Percentiles rank a stretch among this genome's conserved stretches.
These are phyloP conservation scores for Sporobolomyces phaffii DNA, from an alignment of 768 basidiomycete species.

Conservation along the genomic window DNA sequence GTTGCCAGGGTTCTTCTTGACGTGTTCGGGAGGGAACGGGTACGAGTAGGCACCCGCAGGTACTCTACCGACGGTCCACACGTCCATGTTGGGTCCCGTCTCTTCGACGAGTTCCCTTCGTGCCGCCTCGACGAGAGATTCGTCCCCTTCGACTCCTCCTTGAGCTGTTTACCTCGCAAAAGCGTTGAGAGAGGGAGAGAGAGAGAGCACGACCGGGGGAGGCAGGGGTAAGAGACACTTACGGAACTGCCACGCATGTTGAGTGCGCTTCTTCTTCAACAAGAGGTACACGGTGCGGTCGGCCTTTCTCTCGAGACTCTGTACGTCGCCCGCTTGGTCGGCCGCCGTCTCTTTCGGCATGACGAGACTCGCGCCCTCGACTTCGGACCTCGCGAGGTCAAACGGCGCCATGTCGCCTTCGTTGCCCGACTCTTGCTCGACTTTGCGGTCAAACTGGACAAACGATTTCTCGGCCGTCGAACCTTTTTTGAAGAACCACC, in stretches of 20 bases:
- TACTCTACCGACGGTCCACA: constrained; percentile 84
- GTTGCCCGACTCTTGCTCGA: constrained; percentile 42
- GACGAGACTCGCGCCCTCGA: constrained; percentile 49
- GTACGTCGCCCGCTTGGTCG: constrained; percentile 58
- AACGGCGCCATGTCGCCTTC: constrained; percentile 50
- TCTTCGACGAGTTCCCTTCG: constrained; percentile 62
- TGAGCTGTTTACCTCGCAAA: constrained; percentile 39
- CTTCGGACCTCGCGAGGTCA: constrained; percentile 52
- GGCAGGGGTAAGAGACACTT: no score
- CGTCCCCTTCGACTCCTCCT: constrained; percentile 36
- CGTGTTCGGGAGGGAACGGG: constrained; percentile 42
- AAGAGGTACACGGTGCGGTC: constrained; percentile 85
- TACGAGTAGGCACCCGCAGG: constrained; percentile 75
- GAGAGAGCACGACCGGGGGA: no score
- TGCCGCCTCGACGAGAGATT: constrained; percentile 58
- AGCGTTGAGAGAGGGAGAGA: no score
- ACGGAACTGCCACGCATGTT: constrained; percentile 57
- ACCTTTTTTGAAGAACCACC: constrained; percentile 42
- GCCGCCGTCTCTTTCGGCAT: constrained; percentile 51
- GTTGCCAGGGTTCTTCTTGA: constrained; percentile 20
- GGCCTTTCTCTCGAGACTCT: constrained; percentile 72
- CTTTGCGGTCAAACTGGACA: constrained; percentile 42
- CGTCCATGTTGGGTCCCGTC: constrained; percentile 79
- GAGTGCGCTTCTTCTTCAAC: constrained; percentile 54
- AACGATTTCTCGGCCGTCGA: constrained; percentile 45